Conservation (phyloP, 2,329 filamentous ascomycete species). For the Pseudocercospora eumusae region DNA sequence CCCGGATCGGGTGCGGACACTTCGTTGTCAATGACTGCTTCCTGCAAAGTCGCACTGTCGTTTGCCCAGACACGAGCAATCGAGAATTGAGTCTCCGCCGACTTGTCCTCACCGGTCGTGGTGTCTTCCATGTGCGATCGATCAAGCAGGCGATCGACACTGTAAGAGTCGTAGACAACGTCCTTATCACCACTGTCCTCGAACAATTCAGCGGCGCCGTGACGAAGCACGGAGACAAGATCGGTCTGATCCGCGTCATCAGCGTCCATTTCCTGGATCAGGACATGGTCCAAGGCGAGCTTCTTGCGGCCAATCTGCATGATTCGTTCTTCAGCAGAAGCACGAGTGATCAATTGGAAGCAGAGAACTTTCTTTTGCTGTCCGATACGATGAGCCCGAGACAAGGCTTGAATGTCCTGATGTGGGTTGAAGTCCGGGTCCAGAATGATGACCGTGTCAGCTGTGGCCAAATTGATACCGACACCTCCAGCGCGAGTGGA, state of each 20-base stretch:
- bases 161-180: constrained; percentile 77
- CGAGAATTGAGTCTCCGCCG: constrained; percentile 78
- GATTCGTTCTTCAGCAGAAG: constrained; percentile 90
- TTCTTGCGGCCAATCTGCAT: constrained; percentile 95
- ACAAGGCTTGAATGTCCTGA: constrained; percentile 93
- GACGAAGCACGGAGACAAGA: constrained; percentile 81
- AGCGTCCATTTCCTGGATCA: constrained; percentile 88
- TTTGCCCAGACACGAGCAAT: constrained; percentile 93
- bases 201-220: constrained; percentile 86
- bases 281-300: constrained; percentile 89
- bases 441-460: constrained; percentile 96
- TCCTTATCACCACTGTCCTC: constrained; percentile 70
- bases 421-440: constrained; percentile 98
- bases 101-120: constrained; percentile 61
- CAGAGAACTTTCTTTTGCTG: constrained; percentile 95
- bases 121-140: constrained; percentile 77
- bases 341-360: constrained; percentile 89
- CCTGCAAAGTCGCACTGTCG: constrained; percentile 66
- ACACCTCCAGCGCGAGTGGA: constrained; percentile 95
- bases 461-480: constrained; percentile 94
- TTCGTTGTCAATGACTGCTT: constrained; percentile 47
- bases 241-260: constrained; percentile 79
- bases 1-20: constrained; percentile 61
- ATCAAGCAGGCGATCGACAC: constrained; percentile 89
- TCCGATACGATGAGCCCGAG: constrained; percentile 91